Percentiles rank a stretch among this genome's conserved stretches.
phyloP scores from a whole-genome alignment of 129 eudicot species.

The Helianthus tuberosus region DNA sequence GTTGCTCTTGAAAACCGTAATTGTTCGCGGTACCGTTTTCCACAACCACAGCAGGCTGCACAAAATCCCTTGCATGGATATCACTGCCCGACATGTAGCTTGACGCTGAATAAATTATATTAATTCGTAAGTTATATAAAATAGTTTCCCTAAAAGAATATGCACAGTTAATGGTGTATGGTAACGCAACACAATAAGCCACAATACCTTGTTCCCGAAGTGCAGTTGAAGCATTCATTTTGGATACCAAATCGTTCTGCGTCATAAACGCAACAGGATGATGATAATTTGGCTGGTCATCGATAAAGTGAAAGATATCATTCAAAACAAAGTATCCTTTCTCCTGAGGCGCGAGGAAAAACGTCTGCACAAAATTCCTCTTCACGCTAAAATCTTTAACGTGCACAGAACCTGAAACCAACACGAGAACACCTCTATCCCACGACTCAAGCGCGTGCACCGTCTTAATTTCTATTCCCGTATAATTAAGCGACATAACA shows the following conservation, averaged over 20 bases:
- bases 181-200: neutral
- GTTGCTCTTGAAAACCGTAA: conserved; percentile 59
- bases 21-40: conserved; percentile 57
- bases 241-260: conserved; percentile 60
- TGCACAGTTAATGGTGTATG: neutral
- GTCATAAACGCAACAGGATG: conserved; percentile 66
- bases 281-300: conserved; percentile 70
- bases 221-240: conserved; percentile 52
- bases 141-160: neutral
- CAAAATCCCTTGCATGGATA: conserved; percentile 63
- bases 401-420: conserved; percentile 77
- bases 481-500: conserved; percentile 66
- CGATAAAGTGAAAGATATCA: conserved; percentile 82
- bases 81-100: conserved; percentile 59
- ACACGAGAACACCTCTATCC: conserved; percentile 79
- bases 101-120: conserved; percentile 46
- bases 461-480: conserved; percentile 77
- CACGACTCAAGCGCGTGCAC: conserved; percentile 80
- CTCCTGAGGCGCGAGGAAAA: conserved; percentile 91
- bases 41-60: conserved; percentile 47
- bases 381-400: conserved; percentile 52
- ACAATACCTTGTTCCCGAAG: conserved; percentile 71
- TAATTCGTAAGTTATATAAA: neutral
- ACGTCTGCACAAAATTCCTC: conserved; percentile 79
- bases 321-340: conserved; percentile 83